Evolutionary conservation across 805 yeast genomes (phyloP).

Genomic region (Ogataea wickerhamii): DNA sequence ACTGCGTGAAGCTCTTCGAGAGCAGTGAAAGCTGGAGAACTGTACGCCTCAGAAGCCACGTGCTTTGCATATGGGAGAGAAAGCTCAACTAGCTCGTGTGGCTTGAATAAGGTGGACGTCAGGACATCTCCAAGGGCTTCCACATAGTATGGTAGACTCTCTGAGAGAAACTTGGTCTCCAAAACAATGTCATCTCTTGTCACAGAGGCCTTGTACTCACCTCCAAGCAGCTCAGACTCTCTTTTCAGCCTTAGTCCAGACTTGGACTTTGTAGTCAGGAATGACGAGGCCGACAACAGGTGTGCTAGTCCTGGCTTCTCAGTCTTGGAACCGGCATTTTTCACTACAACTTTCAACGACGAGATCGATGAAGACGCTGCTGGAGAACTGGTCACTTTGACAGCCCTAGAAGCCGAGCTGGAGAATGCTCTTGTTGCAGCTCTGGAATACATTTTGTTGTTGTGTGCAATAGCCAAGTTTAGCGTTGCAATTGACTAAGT

Average conservation of each 20-base stretch:
- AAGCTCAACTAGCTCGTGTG: slow-evolving; percentile 78
- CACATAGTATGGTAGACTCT: slow-evolving; percentile 88
- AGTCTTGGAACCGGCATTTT: slow-evolving; percentile 79
- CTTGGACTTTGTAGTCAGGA: slow-evolving; percentile 74
- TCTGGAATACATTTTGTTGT: slow-evolving; percentile 30
- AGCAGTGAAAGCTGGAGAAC: slow-evolving; percentile 56
- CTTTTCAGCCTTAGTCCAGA: slow-evolving; percentile 91
- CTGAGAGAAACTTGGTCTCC: slow-evolving; percentile 77
- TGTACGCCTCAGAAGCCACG: slow-evolving; percentile 53
- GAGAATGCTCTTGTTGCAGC: slow-evolving; percentile 33
- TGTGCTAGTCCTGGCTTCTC: slow-evolving; percentile 80
- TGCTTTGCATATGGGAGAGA: slow-evolving; percentile 74
- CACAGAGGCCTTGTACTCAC: slow-evolving; percentile 61
- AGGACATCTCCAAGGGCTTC: slow-evolving; percentile 75
- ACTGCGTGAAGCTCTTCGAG: slow-evolving; percentile 74
- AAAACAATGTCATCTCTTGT: slow-evolving; percentile 84
- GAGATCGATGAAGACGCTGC: slow-evolving; percentile 63
- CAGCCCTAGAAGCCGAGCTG: slow-evolving; percentile 42
- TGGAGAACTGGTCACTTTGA: slow-evolving; percentile 36
- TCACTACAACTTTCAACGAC: slow-evolving; percentile 70
- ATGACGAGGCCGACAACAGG: slow-evolving; percentile 76
- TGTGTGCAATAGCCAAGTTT: slow-evolving; percentile 5
- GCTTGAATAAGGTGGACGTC: slow-evolving; percentile 67
- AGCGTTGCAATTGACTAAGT: too few species aligned
- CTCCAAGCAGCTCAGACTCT: slow-evolving; percentile 93